Evolutionary conservation across 1,139 yeast genomes (phyloP).

Genomic region (Hansenula sp.): DNA sequence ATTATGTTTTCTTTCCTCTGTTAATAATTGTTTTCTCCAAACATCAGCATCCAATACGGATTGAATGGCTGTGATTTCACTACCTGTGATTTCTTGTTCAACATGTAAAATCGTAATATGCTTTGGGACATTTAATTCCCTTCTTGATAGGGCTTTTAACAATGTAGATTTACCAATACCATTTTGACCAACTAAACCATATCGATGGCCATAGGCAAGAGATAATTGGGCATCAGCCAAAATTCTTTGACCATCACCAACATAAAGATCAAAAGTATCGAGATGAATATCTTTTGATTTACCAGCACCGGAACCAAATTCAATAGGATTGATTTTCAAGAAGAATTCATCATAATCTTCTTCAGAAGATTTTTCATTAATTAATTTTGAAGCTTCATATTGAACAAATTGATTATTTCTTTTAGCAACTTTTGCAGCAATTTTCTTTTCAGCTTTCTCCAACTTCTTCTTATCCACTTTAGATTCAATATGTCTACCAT

Average conservation of each 20-base stretch:
- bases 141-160: constrained; percentile 82
- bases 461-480: constrained; percentile 94
- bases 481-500: constrained; percentile 89
- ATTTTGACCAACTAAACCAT: constrained; percentile 96
- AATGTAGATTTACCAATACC: constrained; percentile 99
- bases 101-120: constrained; percentile 95
- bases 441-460: constrained; percentile 95
- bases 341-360: constrained; percentile 92
- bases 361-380: constrained; percentile 50
- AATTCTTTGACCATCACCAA: constrained; percentile 93
- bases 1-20: constrained; percentile 71
- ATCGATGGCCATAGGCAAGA: constrained; percentile 87
- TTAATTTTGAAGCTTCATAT: constrained; percentile 89
- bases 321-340: constrained; percentile 91
- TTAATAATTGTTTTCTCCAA: constrained; percentile 87
- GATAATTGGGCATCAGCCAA: constrained; percentile 85
- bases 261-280: constrained; percentile 89
- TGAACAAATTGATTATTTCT: constrained; percentile 80
- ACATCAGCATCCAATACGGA: constrained; percentile 98
- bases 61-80: constrained; percentile 84
- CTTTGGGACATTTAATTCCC: constrained; percentile 91
- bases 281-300: constrained; percentile 92
- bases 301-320: constrained; percentile 86
- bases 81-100: constrained; percentile 95
- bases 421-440: constrained; percentile 94